These are phyloP conservation scores for Diplosphaera chodatii DNA, from an alignment of 139 green algal species.

Conservation along the genomic window DNA sequence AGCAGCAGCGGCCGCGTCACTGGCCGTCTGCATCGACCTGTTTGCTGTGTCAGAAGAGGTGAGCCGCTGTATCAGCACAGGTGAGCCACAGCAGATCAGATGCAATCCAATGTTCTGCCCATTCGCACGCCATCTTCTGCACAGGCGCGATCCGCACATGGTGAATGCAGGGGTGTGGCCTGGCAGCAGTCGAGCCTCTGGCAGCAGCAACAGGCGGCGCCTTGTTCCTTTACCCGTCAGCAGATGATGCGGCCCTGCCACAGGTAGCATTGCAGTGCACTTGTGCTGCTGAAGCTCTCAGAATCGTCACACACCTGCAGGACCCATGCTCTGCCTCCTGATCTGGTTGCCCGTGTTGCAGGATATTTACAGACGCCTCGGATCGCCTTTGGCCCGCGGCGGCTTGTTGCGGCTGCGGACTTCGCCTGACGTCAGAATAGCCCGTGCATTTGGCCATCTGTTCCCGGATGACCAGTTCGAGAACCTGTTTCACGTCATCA, in stretches of 20 bases:
- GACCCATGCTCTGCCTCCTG: too few species aligned
- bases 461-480: constrained; percentile 45
- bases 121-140: too few species aligned
- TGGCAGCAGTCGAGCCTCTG: constrained; percentile 50
- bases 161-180: constrained; percentile 10
- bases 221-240: constrained; percentile 66
- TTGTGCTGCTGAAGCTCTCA: too few species aligned
- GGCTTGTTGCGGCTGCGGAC: constrained; percentile 72
- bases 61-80: too few species aligned
- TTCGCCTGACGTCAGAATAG: constrained; percentile 51
- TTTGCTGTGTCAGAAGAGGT: constrained; percentile 41
- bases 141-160: not conserved
- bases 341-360: too few species aligned
- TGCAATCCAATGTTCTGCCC: too few species aligned
- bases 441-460: constrained; percentile 62
- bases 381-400: constrained; percentile 34
- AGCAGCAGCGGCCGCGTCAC: constrained; percentile 56
- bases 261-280: too few species aligned
- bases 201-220: constrained; percentile 54
- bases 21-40: constrained; percentile 77
- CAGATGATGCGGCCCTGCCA: constrained; percentile 40
- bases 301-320: too few species aligned
- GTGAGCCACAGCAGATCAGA: too few species aligned
- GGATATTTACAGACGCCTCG: constrained; percentile 79
- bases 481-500: constrained; percentile 69